Evolutionary conservation across 2,329 filamentous ascomycete genomes (phyloP), one percentile per base, ranked within the genome.

Genomic region (Lasiodiplodia theobromae): DNA sequence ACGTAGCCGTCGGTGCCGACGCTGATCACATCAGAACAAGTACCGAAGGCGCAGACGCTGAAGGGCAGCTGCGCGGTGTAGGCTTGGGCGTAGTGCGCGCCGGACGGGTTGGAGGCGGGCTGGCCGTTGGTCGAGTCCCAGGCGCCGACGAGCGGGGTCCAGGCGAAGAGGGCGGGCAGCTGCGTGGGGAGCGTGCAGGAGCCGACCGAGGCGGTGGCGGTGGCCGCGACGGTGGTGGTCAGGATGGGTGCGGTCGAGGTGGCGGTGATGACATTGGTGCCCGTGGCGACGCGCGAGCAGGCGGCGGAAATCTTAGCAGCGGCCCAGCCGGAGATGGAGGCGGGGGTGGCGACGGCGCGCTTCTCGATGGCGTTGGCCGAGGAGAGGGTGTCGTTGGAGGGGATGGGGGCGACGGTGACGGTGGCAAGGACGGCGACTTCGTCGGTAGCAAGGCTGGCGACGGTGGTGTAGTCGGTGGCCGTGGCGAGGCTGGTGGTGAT

Each of bases 221-320:
- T 28, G 23, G 40, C 16, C 21, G 16, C n/a, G 38, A 31, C 16
- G 57, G 57, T 49, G 4, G 38, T 62, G 21, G 57, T 47, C 11
- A 44, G 37, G 4, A 23, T 11, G 4, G 38, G 18, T 2, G 21
- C 37, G 14, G 37, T 47, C 2, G 58, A 49, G 7, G 58, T 51
- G 16, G 40, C 3, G 6, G 44, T 63, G 6, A 23, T 5, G 6
- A 44, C 51, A 2, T 23, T 7, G 11, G 44, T 52, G 5, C 44
- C 58, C 2, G 58, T 63, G 3, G 58, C 58, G 18, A 63, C 28
- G 16, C n/a, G 25, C 25, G 58, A 63, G 58, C 58, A 63, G 2
- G 58, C 58, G 16, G 44, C 58, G 0, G 44, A 52, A 44, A 63
- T 52, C 58, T 63, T 63, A 23, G n/a, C 10, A 0, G 58, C 5